A percentile compares a stretch with the other conserved stretches of the same genome.
phyloP scores from a whole-genome alignment of 495 filamentous ascomycete genomes.

The Thermothielavioides terrestris region DNA sequence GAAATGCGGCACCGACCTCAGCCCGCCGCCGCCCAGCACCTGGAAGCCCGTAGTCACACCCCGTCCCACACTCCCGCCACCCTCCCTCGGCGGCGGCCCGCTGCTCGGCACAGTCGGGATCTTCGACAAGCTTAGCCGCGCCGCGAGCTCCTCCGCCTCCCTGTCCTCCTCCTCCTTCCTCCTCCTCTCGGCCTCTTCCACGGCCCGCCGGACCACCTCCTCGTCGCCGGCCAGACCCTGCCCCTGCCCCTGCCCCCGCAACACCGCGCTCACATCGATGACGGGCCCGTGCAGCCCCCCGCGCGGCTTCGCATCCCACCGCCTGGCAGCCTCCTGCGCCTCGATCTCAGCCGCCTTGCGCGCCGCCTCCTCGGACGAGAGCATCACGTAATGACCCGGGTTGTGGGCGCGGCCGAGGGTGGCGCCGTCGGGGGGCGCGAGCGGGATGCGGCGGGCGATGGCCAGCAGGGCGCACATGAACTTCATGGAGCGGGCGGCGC shows the following conservation, averaged over 20 bases:
- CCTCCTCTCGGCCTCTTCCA: slow-evolving; percentile 5
- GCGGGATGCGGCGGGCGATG: slow-evolving; percentile 60
- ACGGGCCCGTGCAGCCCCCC: neutral
- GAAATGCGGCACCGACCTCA: slow-evolving; percentile 14
- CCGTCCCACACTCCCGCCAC: neutral
- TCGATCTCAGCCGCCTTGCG: slow-evolving; percentile 37
- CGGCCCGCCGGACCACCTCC: slow-evolving; percentile 3
- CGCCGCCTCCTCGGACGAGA: slow-evolving; percentile 45
- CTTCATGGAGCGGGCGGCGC: slow-evolving; percentile 61
- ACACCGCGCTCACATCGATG: slow-evolving; percentile 5
- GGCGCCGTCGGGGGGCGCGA: slow-evolving; percentile 55
- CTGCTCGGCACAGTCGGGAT: slow-evolving; percentile 5
- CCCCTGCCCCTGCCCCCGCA: neutral
- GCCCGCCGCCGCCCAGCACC: slow-evolving; percentile 1
- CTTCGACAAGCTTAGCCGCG: slow-evolving; percentile 12
- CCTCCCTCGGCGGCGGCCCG: slow-evolving; percentile 8
- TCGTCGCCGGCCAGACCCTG: neutral
- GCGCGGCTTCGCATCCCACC: slow-evolving; percentile 8
- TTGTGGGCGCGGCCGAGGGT: slow-evolving; percentile 48
- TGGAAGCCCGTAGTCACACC: slow-evolving; percentile 7
- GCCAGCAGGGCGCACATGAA: slow-evolving; percentile 74
- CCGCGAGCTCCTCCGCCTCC: slow-evolving; percentile 13
- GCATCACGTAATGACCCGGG: slow-evolving; percentile 35
- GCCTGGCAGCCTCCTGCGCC: neutral
- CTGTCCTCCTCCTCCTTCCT: slow-evolving; percentile 2